Percentiles rank a stretch among this genome's conserved stretches.
These are phyloP conservation scores for Sphagnum fallax DNA, from an alignment of 228 moss, liverwort and hornwort species.

Conservation along the genomic window DNA sequence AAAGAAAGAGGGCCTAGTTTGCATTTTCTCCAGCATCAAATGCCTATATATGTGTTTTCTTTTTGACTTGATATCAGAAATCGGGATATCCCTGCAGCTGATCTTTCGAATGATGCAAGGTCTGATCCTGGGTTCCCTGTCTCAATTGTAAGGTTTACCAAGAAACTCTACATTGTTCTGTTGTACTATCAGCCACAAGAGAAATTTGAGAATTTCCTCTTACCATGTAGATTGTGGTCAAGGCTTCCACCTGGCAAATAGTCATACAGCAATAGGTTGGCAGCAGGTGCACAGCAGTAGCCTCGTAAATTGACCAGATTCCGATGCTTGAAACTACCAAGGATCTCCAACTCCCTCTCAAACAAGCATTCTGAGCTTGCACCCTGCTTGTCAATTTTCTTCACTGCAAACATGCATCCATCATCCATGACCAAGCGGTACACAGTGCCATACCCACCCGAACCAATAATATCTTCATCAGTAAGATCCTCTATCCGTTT, in stretches of 20 bases:
- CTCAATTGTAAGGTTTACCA: neutral
- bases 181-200: neutral
- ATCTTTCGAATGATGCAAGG: neutral
- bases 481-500: slow-evolving; percentile 62
- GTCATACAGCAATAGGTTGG: slow-evolving; percentile 75
- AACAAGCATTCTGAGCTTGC: slow-evolving; percentile 58
- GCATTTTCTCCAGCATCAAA: neutral
- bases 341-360: slow-evolving; percentile 67
- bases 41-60: neutral
- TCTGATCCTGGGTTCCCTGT: neutral
- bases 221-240: slow-evolving; percentile 74
- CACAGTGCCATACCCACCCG: slow-evolving; percentile 81
- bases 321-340: slow-evolving; percentile 82
- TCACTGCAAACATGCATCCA: slow-evolving; percentile 83
- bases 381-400: slow-evolving; percentile 67
- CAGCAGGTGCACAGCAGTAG: slow-evolving; percentile 66
- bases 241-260: slow-evolving; percentile 65
- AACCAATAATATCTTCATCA: slow-evolving; percentile 70
- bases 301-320: slow-evolving; percentile 80
- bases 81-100: neutral
- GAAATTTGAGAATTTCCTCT: neutral
- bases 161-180: neutral
- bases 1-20: no score
- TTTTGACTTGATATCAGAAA: no score
- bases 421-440: slow-evolving; percentile 78